Conservation (phyloP, 148 eudicot species). For the Camellia sinensis region DNA sequence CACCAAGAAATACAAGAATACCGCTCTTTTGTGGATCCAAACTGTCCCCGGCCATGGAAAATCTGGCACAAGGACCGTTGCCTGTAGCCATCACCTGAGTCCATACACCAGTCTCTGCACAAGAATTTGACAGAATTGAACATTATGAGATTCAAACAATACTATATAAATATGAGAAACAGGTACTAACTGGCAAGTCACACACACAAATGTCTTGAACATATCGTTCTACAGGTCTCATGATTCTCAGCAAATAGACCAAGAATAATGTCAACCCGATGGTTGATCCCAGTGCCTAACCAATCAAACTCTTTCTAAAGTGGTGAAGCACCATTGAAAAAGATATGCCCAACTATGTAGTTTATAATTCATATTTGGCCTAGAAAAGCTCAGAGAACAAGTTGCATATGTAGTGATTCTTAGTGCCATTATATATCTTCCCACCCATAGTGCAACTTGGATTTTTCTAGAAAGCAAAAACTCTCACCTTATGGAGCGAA, state of each 20-base stretch:
- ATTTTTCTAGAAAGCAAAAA: background rate
- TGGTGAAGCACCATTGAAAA: background rate
- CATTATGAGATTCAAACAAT: background rate
- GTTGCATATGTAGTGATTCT: background rate
- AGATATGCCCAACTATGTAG: background rate
- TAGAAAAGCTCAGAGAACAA: background rate
- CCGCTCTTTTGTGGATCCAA: constrained; percentile 76
- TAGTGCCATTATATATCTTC: background rate
- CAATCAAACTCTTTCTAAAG: background rate
- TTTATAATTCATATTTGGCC: background rate
- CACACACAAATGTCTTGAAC: background rate
- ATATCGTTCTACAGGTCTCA: background rate
- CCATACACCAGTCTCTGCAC: constrained; percentile 70
- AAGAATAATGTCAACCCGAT: background rate
- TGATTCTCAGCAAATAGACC: constrained; percentile 7
- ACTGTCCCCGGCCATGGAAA: constrained; percentile 89
- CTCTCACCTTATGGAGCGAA: background rate
- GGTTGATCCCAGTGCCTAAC: background rate
- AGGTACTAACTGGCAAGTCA: background rate
- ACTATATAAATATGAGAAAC: background rate
- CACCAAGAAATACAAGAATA: constrained; percentile 75
- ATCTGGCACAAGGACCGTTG: constrained; percentile 86
- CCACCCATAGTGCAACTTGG: background rate
- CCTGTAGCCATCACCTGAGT: constrained; percentile 62
- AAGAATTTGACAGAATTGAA: background rate